Evolutionary conservation across 495 filamentous ascomycete species (phyloP), one percentile per base, ranked within the genome.

Genomic region (Hyaloscypha hepaticicola): DNA sequence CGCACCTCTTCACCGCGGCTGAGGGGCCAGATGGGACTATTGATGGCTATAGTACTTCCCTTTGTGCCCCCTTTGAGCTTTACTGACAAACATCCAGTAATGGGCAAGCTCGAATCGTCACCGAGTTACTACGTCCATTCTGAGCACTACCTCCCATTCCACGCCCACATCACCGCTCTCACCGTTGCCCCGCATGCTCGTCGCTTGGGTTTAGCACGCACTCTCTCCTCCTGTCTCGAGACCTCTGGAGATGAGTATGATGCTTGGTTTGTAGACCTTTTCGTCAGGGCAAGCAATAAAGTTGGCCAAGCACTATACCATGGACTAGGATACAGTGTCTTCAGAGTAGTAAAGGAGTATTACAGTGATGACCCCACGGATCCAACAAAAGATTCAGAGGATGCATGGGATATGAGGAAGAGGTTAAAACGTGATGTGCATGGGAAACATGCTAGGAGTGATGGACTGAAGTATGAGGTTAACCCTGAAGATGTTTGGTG

Each of bases 401-500:
- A 97, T 80, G 95, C 95, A 16, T 97, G 90, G 74, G 85, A 99
- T 75, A 99, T 99, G 95, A 87, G 95, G 56, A 98, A 98, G 71
- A 87, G 91, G 53, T 86, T 93, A 76, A 89, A 83, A 75, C 82
- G 93, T 65, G 95, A 99, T 77, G 90, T 88, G 75, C 83, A 87
- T 45, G 76, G 81, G 55, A 82, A 90, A 75, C 89, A 94, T 77
- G 82, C 96, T 19, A 82, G 95, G 63, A 84, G 90, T 60, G 86
- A 96, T 67, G 95, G 95, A 26, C 90, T 96, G 78, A 61, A 89
- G 57, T 86, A 90, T 76, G 82, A 79, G 34, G 91, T 99, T n/a
- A 79, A 83, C 27, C 94, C 95, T 6, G 83, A 87, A 49, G 89
- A 97, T 76, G 91, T 97, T 31, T 96, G 89, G 84, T 93, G 77